Base-by-base conservation (phyloP, 176 grass and related monocot genomes). In the Tillandsia leiboldiana region DNA sequence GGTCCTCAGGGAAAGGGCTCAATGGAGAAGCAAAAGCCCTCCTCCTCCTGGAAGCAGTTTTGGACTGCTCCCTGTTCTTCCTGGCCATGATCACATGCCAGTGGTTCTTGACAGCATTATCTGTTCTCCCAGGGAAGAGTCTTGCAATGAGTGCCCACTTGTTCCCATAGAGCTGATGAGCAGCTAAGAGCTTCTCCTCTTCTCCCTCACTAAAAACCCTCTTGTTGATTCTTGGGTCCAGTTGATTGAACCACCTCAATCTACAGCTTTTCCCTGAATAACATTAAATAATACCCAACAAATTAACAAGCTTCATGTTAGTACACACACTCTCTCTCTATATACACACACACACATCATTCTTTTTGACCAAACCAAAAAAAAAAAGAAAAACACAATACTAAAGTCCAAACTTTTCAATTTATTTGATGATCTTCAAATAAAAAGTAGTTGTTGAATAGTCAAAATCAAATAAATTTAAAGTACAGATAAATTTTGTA, bases 91-190 rank as follows among this genome's bases (percentile, higher is more conserved):
- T 69, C 10, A 77, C 75, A 66, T 77, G 75, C 75, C 75, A 77
- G 42, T 77, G 75, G 42, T 77, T 77, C 75, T 77, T 77, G 11
- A 77, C 75, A 12, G 75, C 75, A 69, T 77, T 77, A 66, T 77
- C 75, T 50, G 75, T 77, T 53, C 75, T 58, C 11, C 75, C 75
- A 26, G 75, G 65, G 65, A 77, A 77, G 11, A 77, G 52, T 51
- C 65, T 59, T 8, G 74, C 65, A 1, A 77, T 77, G 12, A 77
- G 64, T 48, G 74, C 74, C 74, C 74, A 77, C 48, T 77, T 77
- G 74, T 77, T 77, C 27, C 74, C 74, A 49, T 77, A 77, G 10
- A 59, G 29, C 75, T 66, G 48, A 52, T 77, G 75, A 15, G 65
- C 75, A 26, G 75, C 65, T 33, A 77, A 12, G 14, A 77, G 75